Percentiles rank a stretch among this genome's conserved stretches.
phyloP scores from a whole-genome alignment of 2,329 filamentous ascomycete genomes.

The Mycosphaerella sp. region DNA sequence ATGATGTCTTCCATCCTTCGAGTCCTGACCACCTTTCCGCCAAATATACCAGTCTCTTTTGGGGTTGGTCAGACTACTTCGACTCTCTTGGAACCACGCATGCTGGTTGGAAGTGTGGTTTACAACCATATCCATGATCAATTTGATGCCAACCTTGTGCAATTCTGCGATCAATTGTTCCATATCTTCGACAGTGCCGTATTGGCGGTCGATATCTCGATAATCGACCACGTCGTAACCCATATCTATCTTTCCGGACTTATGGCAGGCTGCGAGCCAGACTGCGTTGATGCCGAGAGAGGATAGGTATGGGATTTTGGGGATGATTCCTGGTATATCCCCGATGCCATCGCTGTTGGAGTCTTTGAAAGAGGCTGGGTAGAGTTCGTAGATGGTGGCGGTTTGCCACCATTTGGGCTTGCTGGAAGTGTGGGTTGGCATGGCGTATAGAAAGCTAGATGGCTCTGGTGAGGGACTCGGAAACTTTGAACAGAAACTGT shows the following conservation, averaged over 20 bases:
- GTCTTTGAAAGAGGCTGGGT: slow-evolving; percentile 43
- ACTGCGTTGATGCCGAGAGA: slow-evolving; percentile 57
- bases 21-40: slow-evolving; percentile 42
- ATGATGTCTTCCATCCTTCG: slow-evolving; percentile 51
- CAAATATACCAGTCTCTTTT: slow-evolving; percentile 63
- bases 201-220: slow-evolving; percentile 42
- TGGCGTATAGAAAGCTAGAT: not conserved
- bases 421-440: not conserved
- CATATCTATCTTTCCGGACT: slow-evolving; percentile 48
- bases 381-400: slow-evolving; percentile 41
- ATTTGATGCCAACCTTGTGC: slow-evolving; percentile 40
- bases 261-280: slow-evolving; percentile 58
- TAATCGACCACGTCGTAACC: slow-evolving; percentile 48
- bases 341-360: slow-evolving; percentile 55
- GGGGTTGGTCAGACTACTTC: slow-evolving; percentile 43
- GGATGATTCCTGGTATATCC: slow-evolving; percentile 57
- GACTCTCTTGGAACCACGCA: slow-evolving; percentile 53
- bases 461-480: too few species aligned
- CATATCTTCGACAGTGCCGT: slow-evolving; percentile 43
- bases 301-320: slow-evolving; percentile 58
- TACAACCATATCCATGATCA: slow-evolving; percentile 43
- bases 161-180: slow-evolving; percentile 40
- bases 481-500: too few species aligned
- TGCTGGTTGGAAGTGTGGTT: slow-evolving; percentile 42
- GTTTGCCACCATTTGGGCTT: slow-evolving; percentile 39